A percentile compares a stretch with the other conserved stretches of the same genome.
These are phyloP conservation scores for Aspergillus amoenus DNA, from an alignment of 2,329 filamentous ascomycete species.

Conservation along the genomic window DNA sequence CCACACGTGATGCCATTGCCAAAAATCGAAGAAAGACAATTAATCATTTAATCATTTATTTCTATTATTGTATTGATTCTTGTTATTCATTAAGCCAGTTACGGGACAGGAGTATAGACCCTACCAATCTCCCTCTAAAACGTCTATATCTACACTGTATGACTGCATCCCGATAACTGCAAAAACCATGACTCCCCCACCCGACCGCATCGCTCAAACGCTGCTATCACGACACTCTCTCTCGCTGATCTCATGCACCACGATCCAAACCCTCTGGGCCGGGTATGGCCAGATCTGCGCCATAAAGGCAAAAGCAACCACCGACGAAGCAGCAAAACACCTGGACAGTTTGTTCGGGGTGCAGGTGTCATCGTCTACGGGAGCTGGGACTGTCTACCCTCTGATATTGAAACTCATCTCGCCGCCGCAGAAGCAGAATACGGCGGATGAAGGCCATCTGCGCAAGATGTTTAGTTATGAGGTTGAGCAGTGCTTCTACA, in stretches of 20 bases:
- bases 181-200: not conserved
- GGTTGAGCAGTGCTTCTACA: constrained; percentile 67
- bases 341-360: constrained; percentile 23
- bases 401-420: constrained; percentile 62
- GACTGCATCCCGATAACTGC: no score
- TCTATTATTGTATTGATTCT: no score
- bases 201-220: constrained; percentile 24
- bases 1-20: no score
- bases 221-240: constrained; percentile 31
- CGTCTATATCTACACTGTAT: not conserved
- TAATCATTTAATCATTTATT: no score
- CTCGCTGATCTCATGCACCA: constrained; percentile 27
- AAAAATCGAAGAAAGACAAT: no score
- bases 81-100: no score
- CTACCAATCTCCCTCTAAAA: not conserved
- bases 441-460: constrained; percentile 59
- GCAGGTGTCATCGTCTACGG: not conserved
- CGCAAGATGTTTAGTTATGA: constrained; percentile 68
- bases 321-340: constrained; percentile 22
- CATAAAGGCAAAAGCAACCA: constrained; percentile 45
- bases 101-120: no score
- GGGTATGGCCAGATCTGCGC: constrained; percentile 57
- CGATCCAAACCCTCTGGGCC: constrained; percentile 48
- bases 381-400: constrained; percentile 19
- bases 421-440: constrained; percentile 43